Evolutionary conservation across 306 rosid species (phyloP), one percentile per base, ranked within the genome.

Genomic region (Alnus glutinosa): DNA sequence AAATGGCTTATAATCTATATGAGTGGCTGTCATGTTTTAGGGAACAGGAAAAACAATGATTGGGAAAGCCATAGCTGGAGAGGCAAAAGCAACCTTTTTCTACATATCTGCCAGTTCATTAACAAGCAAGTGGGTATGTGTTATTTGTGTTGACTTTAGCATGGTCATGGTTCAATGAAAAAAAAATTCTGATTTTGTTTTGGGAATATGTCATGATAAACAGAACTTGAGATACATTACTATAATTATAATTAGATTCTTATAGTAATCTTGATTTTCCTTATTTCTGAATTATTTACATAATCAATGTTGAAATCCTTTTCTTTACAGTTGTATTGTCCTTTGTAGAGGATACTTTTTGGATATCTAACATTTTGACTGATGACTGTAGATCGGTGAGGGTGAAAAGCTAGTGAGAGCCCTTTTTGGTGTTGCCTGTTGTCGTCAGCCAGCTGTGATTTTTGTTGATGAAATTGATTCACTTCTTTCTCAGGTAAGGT

Each of bases 21-120:
- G 62, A 48, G 32, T 70, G 13, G 42, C 79, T 83, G 46, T 50
- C 71, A 73, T 78, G 74, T 81, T 88, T 70, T 80, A 95, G 98
- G 99, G 99, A 83, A 93, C 98, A 23, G 99, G 99, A 23, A 95
- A 95, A 88, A 95, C 99, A 78, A 95, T 95, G 98, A 93, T 95
- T 34, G 99, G 99, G 77, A 95, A 95, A 88, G 98, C 99, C 83
- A 95, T 91, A 82, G 98, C 98, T 74, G 99, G 99, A 85, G 98
- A 95, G 88, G 99, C 99, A 51, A 90, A 93, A 82, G 99, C 98
- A 83, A 90, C 99, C 57, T 95, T 95, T 85, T 95, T 95, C 88
- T 95, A 93, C 88, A 90, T 95, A 82, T 95, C 97, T 77, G 97
- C 99, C 70, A 93, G 98, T 86, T 91, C 98, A 32, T 82, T 95